Evolutionary conservation across 495 filamentous ascomycete genomes (phyloP).

Genomic region (Penicillium canariense): DNA sequence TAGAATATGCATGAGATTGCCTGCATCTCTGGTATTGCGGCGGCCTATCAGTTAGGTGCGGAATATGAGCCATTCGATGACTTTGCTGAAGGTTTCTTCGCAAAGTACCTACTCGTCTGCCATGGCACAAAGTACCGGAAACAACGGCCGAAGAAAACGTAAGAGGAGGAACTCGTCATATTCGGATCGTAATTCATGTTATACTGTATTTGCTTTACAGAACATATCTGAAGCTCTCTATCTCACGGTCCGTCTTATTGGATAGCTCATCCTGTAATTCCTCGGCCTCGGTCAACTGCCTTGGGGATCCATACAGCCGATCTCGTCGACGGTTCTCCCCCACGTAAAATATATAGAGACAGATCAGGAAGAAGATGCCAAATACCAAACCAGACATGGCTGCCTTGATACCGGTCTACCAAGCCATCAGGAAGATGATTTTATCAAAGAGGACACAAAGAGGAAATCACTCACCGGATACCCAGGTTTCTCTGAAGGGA

Average conservation of each 20-base stretch:
- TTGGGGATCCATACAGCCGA: slow-evolving; percentile 22
- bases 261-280: slow-evolving; percentile 29
- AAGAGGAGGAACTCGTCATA: neutral
- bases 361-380: slow-evolving; percentile 27
- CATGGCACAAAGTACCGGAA: slow-evolving; percentile 49
- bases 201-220: slow-evolving; percentile 8
- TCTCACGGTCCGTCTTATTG: slow-evolving; percentile 35
- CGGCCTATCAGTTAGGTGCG: slow-evolving; percentile 74
- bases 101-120: slow-evolving; percentile 52
- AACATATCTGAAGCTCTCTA: slow-evolving; percentile 33
- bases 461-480: slow-evolving; percentile 27
- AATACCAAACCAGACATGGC: slow-evolving; percentile 27
- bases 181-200: neutral
- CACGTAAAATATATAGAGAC: slow-evolving; percentile 23
- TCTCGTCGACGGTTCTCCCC: slow-evolving; percentile 30
- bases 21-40: slow-evolving; percentile 73
- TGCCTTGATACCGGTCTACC: slow-evolving; percentile 31
- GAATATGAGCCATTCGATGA: slow-evolving; percentile 66
- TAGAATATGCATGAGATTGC: slow-evolving; percentile 82
- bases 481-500: slow-evolving; percentile 30
- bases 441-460: neutral
- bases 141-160: slow-evolving; percentile 13
- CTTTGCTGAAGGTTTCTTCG: slow-evolving; percentile 57
- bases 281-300: slow-evolving; percentile 22
- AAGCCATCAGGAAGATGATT: neutral